A percentile compares a stretch with the other conserved stretches of the same genome.
These are phyloP conservation scores for Pseudomicrostroma phylloplanum DNA, from an alignment of 1,284 basidiomycete species.

Conservation along the genomic window DNA sequence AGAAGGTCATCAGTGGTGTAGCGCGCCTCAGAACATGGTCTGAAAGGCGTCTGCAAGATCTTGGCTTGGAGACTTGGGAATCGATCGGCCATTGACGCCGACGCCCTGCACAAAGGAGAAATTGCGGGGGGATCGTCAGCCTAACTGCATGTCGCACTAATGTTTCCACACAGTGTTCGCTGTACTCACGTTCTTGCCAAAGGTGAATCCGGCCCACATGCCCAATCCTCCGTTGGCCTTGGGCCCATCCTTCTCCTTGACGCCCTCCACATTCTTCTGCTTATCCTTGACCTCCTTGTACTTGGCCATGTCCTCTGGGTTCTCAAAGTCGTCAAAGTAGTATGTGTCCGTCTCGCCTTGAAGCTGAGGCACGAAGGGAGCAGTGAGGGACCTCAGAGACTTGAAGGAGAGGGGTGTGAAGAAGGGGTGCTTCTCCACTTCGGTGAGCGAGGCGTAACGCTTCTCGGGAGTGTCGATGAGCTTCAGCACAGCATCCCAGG, in stretches of 20 bases:
- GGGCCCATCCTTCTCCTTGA: constrained; percentile 60
- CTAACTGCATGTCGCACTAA: neutral
- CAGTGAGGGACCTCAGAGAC: constrained; percentile 67
- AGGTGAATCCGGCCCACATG: constrained; percentile 96
- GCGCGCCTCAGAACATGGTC: constrained; percentile 32
- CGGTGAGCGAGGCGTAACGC: constrained; percentile 68
- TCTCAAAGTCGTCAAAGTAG: constrained; percentile 96
- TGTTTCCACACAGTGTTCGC: no score
- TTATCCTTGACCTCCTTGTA: constrained; percentile 87
- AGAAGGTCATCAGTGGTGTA: neutral
- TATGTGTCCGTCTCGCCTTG: constrained; percentile 89
- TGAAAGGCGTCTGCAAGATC: constrained; percentile 33
- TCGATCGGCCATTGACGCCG: constrained; percentile 23
- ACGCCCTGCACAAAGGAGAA: constrained; percentile 15
- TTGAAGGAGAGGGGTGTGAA: constrained; percentile 73
- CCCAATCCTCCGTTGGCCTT: constrained; percentile 62
- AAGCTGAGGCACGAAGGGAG: constrained; percentile 91
- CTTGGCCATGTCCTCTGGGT: constrained; percentile 90
- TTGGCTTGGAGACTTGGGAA: constrained; percentile 16
- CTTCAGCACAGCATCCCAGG: constrained; percentile 89
- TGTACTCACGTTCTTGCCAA: constrained; percentile 53
- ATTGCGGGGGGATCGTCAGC: neutral
- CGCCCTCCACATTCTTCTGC: constrained; percentile 80
- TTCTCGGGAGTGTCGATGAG: constrained; percentile 69
- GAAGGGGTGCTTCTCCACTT: constrained; percentile 76